Percentiles rank a stretch among this genome's conserved stretches.
Evolutionary conservation across 176 grass and related monocot species (phyloP).

Genomic region (Thinopyrum elongatum): DNA sequence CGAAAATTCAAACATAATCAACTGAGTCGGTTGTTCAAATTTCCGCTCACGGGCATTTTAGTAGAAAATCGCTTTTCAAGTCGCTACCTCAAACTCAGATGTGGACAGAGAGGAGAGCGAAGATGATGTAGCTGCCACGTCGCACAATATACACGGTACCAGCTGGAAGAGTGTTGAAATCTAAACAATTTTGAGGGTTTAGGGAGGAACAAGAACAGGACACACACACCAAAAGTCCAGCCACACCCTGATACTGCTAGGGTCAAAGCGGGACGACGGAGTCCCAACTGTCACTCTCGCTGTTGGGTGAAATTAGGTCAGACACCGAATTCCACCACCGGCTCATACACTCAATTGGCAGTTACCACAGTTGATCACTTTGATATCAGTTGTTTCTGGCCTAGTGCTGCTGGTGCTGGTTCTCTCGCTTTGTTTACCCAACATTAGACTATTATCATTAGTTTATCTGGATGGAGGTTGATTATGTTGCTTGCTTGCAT

Average conservation of each 20-base stretch:
- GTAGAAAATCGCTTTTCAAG: no score
- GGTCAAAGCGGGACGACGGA: not conserved
- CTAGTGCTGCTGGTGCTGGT: not conserved
- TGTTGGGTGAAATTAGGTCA: slow-evolving; percentile 46
- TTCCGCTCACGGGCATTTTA: no score
- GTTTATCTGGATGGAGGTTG: not conserved
- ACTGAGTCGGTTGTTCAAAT: no score
- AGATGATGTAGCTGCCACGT: no score
- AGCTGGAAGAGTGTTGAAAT: no score
- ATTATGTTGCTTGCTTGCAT: slow-evolving; percentile 15
- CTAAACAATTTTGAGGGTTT: no score
- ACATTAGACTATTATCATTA: not conserved
- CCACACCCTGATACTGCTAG: not conserved
- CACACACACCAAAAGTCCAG: not conserved
- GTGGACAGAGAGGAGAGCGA: no score
- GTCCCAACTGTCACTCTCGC: not conserved
- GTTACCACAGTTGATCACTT: not conserved
- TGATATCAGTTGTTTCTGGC: no score
- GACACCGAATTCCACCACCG: slow-evolving; percentile 21
- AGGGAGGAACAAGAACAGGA: not conserved
- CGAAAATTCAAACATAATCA: no score
- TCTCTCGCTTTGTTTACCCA: not conserved
- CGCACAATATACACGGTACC: no score
- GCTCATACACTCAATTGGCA: not conserved
- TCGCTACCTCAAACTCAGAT: no score